Conservation (phyloP, 176 grass and related monocot species). For the Raddia distichophylla region DNA sequence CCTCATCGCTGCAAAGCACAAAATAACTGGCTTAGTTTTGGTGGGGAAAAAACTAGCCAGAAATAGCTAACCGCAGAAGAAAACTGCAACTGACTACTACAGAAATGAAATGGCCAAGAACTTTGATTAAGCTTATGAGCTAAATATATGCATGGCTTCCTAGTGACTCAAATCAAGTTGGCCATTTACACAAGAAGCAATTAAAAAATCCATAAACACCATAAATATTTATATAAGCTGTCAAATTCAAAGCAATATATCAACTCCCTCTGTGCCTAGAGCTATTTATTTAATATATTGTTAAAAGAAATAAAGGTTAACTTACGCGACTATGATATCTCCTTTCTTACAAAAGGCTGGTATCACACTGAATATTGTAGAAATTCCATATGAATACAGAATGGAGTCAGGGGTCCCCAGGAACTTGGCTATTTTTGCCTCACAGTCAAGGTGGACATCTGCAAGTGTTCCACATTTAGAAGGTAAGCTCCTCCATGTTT, state of each 20-base stretch:
- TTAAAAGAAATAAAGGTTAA: constrained; percentile 38
- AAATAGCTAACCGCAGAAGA: constrained; percentile 5
- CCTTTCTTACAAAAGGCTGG: constrained; percentile 98
- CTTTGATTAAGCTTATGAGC: constrained; percentile 18
- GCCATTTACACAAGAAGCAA: neutral
- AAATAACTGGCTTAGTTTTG: constrained; percentile 10
- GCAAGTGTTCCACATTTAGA: constrained; percentile 38
- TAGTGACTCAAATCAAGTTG: neutral
- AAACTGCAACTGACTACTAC: neutral
- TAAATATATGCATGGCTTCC: constrained; percentile 5
- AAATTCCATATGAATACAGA: constrained; percentile 95
- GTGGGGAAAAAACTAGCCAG: neutral
- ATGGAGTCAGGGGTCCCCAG: constrained; percentile 87
- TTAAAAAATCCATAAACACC: neutral
- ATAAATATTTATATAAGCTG: neutral
- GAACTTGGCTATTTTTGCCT: constrained; percentile 87
- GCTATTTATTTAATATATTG: constrained; percentile 2
- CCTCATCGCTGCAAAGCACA: constrained; percentile 78
- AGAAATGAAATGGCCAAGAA: neutral
- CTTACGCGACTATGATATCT: constrained; percentile 94
- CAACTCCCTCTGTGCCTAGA: neutral
- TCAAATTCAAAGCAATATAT: neutral
- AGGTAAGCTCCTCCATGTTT: constrained; percentile 45
- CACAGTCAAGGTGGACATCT: constrained; percentile 99
- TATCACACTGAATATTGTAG: constrained; percentile 96